Conservation (phyloP, 768 basidiomycete genomes). For the Rhizopogon rudus region DNA sequence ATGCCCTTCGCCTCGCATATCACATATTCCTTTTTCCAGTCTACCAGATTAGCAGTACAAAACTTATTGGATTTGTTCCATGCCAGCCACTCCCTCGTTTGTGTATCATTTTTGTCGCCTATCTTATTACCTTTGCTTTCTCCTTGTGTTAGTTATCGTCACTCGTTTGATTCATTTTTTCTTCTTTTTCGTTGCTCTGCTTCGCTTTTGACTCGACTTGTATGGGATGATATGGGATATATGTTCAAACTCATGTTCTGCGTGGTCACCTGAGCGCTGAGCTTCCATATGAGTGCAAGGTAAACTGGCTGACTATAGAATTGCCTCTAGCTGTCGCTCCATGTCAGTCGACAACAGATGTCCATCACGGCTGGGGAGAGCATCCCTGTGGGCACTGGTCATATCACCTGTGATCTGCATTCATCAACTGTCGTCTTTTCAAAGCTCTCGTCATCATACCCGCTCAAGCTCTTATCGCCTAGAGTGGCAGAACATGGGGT, state of each 20-base stretch:
- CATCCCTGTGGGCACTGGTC: slow-evolving; percentile 44
- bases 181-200: slow-evolving; percentile 11
- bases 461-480: slow-evolving; percentile 84
- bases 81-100: slow-evolving; percentile 22
- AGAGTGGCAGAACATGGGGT: slow-evolving; percentile 43
- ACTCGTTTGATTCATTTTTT: slow-evolving; percentile 13
- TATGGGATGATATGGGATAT: slow-evolving; percentile 30
- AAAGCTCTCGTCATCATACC: slow-evolving; percentile 76
- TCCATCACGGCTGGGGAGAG: slow-evolving; percentile 1
- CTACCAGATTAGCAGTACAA: slow-evolving; percentile 14
- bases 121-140: slow-evolving; percentile 23
- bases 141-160: slow-evolving; percentile 23
- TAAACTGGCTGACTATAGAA: background rate
- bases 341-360: background rate
- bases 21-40: slow-evolving; percentile 16
- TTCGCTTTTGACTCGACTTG: slow-evolving; percentile 26
- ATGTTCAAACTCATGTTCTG: slow-evolving; percentile 19
- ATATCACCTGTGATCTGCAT: slow-evolving; percentile 48
- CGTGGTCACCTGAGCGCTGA: background rate
- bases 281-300: background rate
- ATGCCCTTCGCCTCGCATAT: slow-evolving; percentile 5
- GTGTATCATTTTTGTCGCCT: slow-evolving; percentile 18
- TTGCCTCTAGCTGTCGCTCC: background rate
- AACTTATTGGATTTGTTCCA: slow-evolving; percentile 14
- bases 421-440: slow-evolving; percentile 60